phyloP scores from a whole-genome alignment of 768 basidiomycete species.

The Boletus tylopilopsis region DNA sequence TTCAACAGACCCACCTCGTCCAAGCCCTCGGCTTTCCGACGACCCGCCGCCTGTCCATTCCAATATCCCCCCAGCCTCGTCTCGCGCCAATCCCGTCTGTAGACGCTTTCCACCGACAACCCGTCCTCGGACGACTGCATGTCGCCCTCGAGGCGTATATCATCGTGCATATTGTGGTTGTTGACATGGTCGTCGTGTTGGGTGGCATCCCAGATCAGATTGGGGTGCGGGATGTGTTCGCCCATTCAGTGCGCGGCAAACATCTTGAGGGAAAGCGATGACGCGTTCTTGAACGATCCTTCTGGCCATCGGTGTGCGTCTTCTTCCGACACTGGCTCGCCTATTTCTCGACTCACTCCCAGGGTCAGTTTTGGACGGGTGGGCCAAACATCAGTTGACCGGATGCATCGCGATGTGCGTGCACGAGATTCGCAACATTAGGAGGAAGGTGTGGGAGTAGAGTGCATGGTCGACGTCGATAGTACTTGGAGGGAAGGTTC shows the following conservation, averaged over 20 bases:
- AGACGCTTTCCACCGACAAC: constrained; percentile 52
- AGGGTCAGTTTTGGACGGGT: constrained; percentile 69
- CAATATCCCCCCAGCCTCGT: constrained; percentile 41
- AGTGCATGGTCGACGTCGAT: constrained; percentile 50
- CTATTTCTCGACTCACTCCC: constrained; percentile 87
- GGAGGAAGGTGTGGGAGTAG: constrained; percentile 56
- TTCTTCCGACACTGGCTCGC: constrained; percentile 40
- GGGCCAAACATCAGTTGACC: constrained; percentile 48
- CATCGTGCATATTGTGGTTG: no score
- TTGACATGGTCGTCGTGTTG: constrained; percentile 20
- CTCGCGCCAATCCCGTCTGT: constrained; percentile 77
- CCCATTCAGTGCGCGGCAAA: constrained; percentile 66
- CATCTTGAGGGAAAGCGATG: constrained; percentile 67
- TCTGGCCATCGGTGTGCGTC: constrained; percentile 41
- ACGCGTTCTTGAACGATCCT: constrained; percentile 57
- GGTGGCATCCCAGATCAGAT: not conserved
- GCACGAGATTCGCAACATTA: constrained; percentile 55
- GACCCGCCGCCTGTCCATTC: constrained; percentile 10
- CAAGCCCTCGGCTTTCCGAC: constrained; percentile 19
- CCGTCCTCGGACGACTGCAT: constrained; percentile 65
- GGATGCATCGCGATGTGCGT: constrained; percentile 51
- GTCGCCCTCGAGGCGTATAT: constrained; percentile 36
- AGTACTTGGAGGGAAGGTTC: constrained; percentile 53
- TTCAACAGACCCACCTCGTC: constrained; percentile 31
- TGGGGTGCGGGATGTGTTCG: constrained; percentile 40